phyloP scores from a whole-genome alignment of 139 green algal genomes.

The Yamagishiella unicocca region DNA sequence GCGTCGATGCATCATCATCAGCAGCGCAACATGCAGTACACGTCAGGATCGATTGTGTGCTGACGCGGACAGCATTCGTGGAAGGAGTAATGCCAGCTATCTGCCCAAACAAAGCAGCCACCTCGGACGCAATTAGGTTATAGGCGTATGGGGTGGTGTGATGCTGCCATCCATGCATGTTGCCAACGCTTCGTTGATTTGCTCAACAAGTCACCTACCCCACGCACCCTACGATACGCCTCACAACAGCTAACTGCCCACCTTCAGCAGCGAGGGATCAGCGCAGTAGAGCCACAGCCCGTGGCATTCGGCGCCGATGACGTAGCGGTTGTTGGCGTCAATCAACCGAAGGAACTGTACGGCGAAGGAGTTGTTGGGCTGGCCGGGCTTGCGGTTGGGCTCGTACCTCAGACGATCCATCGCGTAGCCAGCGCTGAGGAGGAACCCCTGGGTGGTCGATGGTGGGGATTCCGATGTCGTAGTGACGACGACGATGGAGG shows the following conservation, averaged over 20 bases:
- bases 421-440: not conserved
- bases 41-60: no score
- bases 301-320: not conserved
- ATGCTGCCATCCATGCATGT: not conserved
- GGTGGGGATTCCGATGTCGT: not conserved
- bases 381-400: not conserved
- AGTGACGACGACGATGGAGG: not conserved
- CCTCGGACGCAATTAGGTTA: not conserved
- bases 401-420: not conserved
- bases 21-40: not conserved
- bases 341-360: not conserved
- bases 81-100: not conserved
- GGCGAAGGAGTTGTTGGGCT: not conserved
- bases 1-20: not conserved
- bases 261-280: not conserved
- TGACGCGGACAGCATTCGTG: not conserved
- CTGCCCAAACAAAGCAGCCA: not conserved
- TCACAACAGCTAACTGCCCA: not conserved
- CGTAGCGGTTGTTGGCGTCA: not conserved
- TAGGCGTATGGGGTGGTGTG: no score
- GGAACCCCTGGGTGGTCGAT: not conserved
- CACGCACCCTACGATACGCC: no score
- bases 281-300: not conserved
- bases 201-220: no score
- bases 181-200: not conserved